These are phyloP conservation scores for Hemileia vastatrix DNA, from an alignment of 1,284 basidiomycete species.

Conservation along the genomic window DNA sequence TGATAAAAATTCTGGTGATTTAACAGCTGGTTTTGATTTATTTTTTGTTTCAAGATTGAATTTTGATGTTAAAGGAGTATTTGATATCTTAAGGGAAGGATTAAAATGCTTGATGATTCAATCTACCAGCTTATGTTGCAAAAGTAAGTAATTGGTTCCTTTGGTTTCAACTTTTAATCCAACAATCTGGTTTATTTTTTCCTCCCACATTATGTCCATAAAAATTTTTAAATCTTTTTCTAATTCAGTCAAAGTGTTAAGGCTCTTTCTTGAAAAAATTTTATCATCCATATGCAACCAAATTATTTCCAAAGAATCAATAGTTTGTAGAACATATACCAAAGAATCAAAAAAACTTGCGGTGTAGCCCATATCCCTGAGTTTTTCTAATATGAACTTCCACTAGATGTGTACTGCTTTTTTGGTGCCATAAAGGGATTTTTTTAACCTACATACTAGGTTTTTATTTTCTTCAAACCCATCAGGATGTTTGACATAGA, in stretches of 20 bases:
- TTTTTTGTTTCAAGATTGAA: not conserved
- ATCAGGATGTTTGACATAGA: not conserved
- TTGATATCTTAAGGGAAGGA: no score
- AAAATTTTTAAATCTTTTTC: no score
- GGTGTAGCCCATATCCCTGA: not conserved
- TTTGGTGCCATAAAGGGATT: not conserved
- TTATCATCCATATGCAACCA: conserved; percentile 2
- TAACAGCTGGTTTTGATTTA: not conserved
- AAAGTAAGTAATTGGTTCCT: not conserved
- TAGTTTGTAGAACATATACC: not conserved
- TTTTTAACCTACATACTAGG: not conserved
- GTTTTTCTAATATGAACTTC: not conserved
- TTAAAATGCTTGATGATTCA: not conserved
- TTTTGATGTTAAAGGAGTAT: no score
- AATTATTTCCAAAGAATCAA: no score
- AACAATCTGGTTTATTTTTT: not conserved
- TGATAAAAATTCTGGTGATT: no score
- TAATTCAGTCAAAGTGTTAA: not conserved
- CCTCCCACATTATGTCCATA: not conserved
- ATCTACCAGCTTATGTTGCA: not conserved
- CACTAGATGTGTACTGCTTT: not conserved
- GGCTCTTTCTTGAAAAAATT: not conserved
- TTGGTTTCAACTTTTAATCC: not conserved
- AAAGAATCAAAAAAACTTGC: not conserved
- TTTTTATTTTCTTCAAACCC: no score